phyloP scores from a whole-genome alignment of 768 basidiomycete species.

The Boletus vermiculosoides region DNA sequence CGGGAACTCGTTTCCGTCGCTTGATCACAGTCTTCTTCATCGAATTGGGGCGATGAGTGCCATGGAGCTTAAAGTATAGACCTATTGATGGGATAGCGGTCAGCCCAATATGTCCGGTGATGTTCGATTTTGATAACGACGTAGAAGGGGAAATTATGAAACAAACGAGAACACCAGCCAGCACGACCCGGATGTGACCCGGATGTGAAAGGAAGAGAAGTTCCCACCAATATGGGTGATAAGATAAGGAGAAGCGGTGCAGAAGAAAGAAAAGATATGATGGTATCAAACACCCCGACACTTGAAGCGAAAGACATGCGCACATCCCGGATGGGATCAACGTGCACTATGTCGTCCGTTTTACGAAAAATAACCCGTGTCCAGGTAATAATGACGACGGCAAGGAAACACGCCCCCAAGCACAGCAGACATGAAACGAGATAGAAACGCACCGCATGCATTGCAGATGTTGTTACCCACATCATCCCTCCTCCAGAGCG shows the following conservation, averaged over 20 bases:
- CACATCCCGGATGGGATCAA: slow-evolving; percentile 21
- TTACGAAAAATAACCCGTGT: slow-evolving; percentile 20
- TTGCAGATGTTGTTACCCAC: slow-evolving; percentile 94
- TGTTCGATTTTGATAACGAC: neutral
- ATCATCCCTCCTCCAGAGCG: slow-evolving; percentile 86
- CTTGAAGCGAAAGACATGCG: slow-evolving; percentile 22
- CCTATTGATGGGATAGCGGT: slow-evolving; percentile 48
- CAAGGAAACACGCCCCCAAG: slow-evolving; percentile 21
- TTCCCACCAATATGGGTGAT: slow-evolving; percentile 12
- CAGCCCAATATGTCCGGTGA: slow-evolving; percentile 7
- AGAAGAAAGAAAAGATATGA: slow-evolving; percentile 24
- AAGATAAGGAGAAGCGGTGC: slow-evolving; percentile 25
- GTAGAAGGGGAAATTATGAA: neutral
- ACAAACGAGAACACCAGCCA: neutral
- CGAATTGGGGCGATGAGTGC: slow-evolving; percentile 92
- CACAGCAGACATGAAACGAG: slow-evolving; percentile 28
- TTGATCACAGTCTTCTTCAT: slow-evolving; percentile 99
- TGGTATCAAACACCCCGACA: slow-evolving; percentile 7
- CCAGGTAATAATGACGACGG: slow-evolving; percentile 12
- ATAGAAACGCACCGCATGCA: slow-evolving; percentile 74
- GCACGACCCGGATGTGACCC: neutral
- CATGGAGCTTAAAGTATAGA: slow-evolving; percentile 97
- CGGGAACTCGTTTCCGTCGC: slow-evolving; percentile 94
- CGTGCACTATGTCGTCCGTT: slow-evolving; percentile 19
- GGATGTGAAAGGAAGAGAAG: slow-evolving; percentile 17